Conservation (phyloP, 495 filamentous ascomycete genomes). For the Lindgomyces ingoldianus region DNA sequence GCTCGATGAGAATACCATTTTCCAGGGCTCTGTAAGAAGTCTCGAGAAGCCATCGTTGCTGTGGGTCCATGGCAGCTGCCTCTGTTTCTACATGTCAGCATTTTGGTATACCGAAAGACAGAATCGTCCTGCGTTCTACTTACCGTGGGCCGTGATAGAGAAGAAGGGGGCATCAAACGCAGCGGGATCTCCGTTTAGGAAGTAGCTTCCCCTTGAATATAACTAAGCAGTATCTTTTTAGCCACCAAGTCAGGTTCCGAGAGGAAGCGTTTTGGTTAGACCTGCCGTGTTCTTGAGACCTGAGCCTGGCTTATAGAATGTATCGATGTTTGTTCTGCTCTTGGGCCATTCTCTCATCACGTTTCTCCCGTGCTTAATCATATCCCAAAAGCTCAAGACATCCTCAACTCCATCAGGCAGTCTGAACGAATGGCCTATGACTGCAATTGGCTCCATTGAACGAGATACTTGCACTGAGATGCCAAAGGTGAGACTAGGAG, state of each 20-base stretch:
- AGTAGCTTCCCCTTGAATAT: conserved; percentile 1
- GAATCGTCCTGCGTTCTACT: too few relatives aligned
- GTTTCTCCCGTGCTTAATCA: not conserved
- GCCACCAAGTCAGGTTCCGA: not conserved
- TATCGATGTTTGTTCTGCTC: not conserved
- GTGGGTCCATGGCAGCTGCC: conserved; percentile 31
- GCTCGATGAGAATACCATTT: conserved; percentile 22
- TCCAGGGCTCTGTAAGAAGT: conserved; percentile 20
- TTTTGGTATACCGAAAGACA: too few relatives aligned
- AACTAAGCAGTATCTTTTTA: not conserved
- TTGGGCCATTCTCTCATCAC: not conserved
- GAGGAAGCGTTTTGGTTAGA: not conserved
- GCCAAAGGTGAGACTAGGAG: too few relatives aligned
- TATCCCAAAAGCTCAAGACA: not conserved
- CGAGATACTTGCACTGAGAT: too few relatives aligned
- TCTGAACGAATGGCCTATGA: not conserved
- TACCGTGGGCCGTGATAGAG: conserved; percentile 20
- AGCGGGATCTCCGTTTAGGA: conserved; percentile 11
- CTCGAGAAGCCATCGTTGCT: conserved; percentile 23
- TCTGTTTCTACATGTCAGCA: too few relatives aligned
- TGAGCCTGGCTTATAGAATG: conserved; percentile 4
- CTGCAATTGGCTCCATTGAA: not conserved
- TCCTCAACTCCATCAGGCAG: not conserved
- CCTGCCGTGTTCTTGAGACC: not conserved
- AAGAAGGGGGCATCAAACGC: conserved; percentile 35